Percentiles rank a stretch among this genome's conserved stretches.
phyloP scores from a whole-genome alignment of 2,329 filamentous ascomycete species.

The Colletotrichum tanaceti region DNA sequence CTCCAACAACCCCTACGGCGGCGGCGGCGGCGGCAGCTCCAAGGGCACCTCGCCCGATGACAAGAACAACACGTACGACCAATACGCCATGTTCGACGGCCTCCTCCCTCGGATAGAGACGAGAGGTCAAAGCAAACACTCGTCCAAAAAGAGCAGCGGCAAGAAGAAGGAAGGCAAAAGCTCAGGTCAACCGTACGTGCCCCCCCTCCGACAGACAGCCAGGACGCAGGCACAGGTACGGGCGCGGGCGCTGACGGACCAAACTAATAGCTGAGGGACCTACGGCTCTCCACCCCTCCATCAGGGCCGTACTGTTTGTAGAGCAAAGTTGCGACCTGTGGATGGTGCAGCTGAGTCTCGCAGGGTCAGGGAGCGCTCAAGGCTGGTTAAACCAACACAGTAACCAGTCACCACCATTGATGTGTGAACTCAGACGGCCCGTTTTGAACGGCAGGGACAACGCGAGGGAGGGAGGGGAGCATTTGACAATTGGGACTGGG shows the following conservation, averaged over 20 bases:
- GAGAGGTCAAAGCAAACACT: slow-evolving; percentile 42
- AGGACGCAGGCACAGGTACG: background rate
- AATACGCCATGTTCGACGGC: slow-evolving; percentile 41
- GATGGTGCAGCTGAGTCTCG: background rate
- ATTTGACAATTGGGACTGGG: background rate
- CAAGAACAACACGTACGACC: slow-evolving; percentile 35
- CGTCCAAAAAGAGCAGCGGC: slow-evolving; percentile 34
- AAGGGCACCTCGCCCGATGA: slow-evolving; percentile 35
- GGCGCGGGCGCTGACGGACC: slow-evolving; percentile 1
- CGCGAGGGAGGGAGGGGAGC: too few relatives aligned
- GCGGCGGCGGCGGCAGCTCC: slow-evolving; percentile 39
- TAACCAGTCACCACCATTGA: background rate
- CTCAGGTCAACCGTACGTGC: slow-evolving; percentile 28
- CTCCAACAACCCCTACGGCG: slow-evolving; percentile 21
- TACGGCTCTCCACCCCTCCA: background rate
- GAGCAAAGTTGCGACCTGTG: background rate
- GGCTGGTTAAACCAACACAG: background rate
- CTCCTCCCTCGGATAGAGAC: slow-evolving; percentile 44
- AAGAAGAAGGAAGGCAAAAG: slow-evolving; percentile 33
- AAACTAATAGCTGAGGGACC: slow-evolving; percentile 14
- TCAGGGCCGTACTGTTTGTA: background rate
- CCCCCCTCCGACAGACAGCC: background rate
- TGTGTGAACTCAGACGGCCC: background rate
- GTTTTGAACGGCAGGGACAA: background rate
- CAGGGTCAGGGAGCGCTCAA: background rate